Evolutionary conservation across 257 asterid species (phyloP).

Genomic region (Perilla frutescens): DNA sequence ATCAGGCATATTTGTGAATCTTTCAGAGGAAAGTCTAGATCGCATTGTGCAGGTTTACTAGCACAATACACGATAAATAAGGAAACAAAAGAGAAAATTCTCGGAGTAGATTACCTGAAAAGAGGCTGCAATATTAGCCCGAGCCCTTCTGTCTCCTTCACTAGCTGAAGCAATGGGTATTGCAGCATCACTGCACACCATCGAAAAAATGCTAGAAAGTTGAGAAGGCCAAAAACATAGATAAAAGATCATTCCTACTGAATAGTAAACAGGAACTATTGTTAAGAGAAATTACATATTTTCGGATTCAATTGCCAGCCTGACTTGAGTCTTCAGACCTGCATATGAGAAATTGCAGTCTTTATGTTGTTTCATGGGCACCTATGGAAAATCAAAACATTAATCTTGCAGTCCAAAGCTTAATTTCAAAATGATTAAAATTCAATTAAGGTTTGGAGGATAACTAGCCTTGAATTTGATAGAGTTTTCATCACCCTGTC

Average conservation of each 20-base stretch:
- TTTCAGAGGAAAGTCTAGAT: conserved; percentile 13
- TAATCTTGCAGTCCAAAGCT: conserved; percentile 28
- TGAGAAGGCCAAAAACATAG: neutral
- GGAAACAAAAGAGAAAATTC: neutral
- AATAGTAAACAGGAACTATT: conserved; percentile 22
- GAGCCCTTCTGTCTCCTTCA: conserved; percentile 66
- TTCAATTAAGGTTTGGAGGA: conserved; percentile 31
- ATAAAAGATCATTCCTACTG: neutral
- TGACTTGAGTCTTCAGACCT: conserved; percentile 98
- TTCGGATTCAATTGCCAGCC: conserved; percentile 88
- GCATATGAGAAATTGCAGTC: conserved; percentile 98
- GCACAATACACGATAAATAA: neutral
- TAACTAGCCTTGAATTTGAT: conserved; percentile 67
- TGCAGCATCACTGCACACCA: conserved; percentile 65
- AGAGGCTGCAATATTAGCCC: conserved; percentile 99
- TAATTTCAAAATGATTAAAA: neutral
- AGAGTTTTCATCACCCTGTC: conserved; percentile 77
- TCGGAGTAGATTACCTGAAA: conserved; percentile 67
- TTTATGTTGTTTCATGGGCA: conserved; percentile 97
- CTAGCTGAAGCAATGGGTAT: conserved; percentile 76
- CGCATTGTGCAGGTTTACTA: conserved; percentile 3
- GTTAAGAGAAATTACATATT: conserved; percentile 58
- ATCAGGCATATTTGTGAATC: conserved; percentile 22
- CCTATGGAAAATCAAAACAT: conserved; percentile 54
- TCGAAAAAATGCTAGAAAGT: conserved; percentile 15